phyloP scores from a whole-genome alignment of 805 yeast genomes.

The Saccharomycopsis synnaedendra region DNA sequence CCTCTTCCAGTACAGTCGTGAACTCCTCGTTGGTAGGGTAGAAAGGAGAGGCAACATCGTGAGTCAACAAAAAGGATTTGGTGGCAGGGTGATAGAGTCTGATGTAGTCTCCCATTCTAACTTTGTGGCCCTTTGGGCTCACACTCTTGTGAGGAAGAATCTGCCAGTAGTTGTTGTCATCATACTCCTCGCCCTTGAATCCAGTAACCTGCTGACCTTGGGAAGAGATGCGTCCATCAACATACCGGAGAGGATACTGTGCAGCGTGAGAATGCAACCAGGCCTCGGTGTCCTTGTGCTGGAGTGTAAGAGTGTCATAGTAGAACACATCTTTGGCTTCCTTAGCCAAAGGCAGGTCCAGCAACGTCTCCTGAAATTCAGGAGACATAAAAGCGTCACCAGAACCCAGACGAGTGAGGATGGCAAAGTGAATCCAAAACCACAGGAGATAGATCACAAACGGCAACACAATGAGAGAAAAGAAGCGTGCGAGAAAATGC shows the following conservation, averaged over 20 bases:
- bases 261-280: constrained; percentile 73
- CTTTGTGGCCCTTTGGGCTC: constrained; percentile 36
- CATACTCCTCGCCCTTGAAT: constrained; percentile 25
- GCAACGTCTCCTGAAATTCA: constrained; percentile 85
- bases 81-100: constrained; percentile 78
- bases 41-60: constrained; percentile 93
- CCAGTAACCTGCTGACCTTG: constrained; percentile 92
- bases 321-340: constrained; percentile 64
- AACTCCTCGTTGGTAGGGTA: constrained; percentile 92
- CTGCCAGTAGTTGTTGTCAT: constrained; percentile 74
- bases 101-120: constrained; percentile 59
- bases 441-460: constrained; percentile 72
- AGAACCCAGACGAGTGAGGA: constrained; percentile 81
- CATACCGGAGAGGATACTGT: constrained; percentile 80
- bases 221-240: constrained; percentile 91
- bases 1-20: constrained; percentile 57
- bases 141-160: constrained; percentile 51
- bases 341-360: constrained; percentile 67
- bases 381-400: constrained; percentile 95
- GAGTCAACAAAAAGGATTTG: constrained; percentile 70
- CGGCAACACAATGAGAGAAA: constrained; percentile 68
- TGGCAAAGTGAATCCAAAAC: constrained; percentile 85
- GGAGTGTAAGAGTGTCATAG: constrained; percentile 64
- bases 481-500: constrained; percentile 69
- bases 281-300: constrained; percentile 71